A percentile compares a stretch with the other conserved stretches of the same genome.
phyloP scores from a whole-genome alignment of 2,329 filamentous ascomycete genomes.

The Mycosphaerelloides madeirae region DNA sequence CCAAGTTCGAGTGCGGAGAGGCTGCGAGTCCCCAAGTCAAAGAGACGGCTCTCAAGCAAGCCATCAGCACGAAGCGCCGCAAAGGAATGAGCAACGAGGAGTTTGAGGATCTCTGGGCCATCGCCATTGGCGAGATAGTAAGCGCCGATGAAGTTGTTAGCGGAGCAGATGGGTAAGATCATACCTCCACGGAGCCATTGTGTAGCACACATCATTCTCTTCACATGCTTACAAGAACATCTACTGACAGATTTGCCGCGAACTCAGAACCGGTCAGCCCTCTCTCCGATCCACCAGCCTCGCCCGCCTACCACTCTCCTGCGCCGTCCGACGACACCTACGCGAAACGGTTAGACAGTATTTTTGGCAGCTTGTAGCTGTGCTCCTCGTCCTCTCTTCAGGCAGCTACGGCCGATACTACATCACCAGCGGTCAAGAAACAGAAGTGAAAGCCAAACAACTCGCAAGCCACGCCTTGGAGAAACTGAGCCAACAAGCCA shows the following conservation, averaged over 20 bases:
- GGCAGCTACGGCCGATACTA: conserved; percentile 60
- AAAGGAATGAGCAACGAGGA: conserved; percentile 81
- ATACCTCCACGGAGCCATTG: conserved; percentile 8
- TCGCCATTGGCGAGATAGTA: conserved; percentile 67
- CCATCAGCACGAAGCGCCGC: conserved; percentile 68
- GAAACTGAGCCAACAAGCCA: conserved; percentile 76
- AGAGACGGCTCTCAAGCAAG: conserved; percentile 68
- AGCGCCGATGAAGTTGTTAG: conserved; percentile 57
- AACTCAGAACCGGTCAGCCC: conserved; percentile 54
- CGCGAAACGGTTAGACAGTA: conserved; percentile 76
- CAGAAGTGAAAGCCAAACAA: conserved; percentile 69
- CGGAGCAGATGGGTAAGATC: conserved; percentile 54
- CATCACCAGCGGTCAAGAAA: conserved; percentile 59
- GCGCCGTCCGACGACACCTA: conserved; percentile 72
- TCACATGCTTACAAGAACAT: conserved; percentile 16
- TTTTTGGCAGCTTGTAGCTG: conserved; percentile 74
- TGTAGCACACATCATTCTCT: conserved; percentile 4
- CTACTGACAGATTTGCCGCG: conserved; percentile 80
- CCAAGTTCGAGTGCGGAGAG: conserved; percentile 86
- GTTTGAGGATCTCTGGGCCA: conserved; percentile 82
- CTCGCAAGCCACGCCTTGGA: conserved; percentile 82
- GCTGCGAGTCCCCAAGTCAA: conserved; percentile 61
- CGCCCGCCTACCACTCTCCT: conserved; percentile 83
- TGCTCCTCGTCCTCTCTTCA: conserved; percentile 49
- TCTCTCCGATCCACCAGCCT: conserved; percentile 80